phyloP scores from a whole-genome alignment of 2,329 filamentous ascomycete species.

The Claviceps sorghi region DNA sequence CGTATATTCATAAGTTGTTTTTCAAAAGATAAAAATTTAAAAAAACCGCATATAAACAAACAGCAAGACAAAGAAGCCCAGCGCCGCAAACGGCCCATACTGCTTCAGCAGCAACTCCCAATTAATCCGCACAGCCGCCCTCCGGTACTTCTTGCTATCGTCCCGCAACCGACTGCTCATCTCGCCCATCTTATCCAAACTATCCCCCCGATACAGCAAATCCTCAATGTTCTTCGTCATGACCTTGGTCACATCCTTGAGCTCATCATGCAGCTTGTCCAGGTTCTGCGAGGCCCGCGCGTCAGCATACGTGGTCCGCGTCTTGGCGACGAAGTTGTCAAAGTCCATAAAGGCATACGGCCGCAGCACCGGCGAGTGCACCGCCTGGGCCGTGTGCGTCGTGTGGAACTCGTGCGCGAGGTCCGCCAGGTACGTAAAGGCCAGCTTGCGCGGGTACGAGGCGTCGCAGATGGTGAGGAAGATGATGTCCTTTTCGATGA shows the following conservation, averaged over 20 bases:
- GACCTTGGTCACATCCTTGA: conserved; percentile 94
- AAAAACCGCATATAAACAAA: conserved; percentile 92
- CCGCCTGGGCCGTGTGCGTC: conserved; percentile 61
- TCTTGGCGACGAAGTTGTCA: conserved; percentile 89
- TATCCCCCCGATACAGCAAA: conserved; percentile 85
- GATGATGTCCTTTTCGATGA: conserved; percentile 68
- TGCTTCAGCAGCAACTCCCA: conserved; percentile 95
- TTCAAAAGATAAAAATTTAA: no score
- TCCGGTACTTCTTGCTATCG: conserved; percentile 86
- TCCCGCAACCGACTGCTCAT: conserved; percentile 76
- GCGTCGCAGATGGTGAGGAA: conserved; percentile 90
- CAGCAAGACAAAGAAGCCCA: conserved; percentile 69
- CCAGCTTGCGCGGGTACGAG: conserved; percentile 92
- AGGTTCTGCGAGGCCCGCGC: conserved; percentile 82
- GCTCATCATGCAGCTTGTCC: conserved; percentile 89
- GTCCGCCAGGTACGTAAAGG: conserved; percentile 95
- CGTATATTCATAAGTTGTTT: no score
- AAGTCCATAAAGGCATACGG: conserved; percentile 98
- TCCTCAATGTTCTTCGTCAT: conserved; percentile 99
- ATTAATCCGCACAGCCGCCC: conserved; percentile 88
- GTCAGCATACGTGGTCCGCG: conserved; percentile 88
- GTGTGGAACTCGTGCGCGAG: conserved; percentile 80
- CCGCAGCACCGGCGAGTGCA: conserved; percentile 59
- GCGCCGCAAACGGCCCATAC: conserved; percentile 77
- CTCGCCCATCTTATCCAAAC: conserved; percentile 91